phyloP scores from a whole-genome alignment of 2,329 filamentous ascomycete species.

The Alternaria solani region DNA sequence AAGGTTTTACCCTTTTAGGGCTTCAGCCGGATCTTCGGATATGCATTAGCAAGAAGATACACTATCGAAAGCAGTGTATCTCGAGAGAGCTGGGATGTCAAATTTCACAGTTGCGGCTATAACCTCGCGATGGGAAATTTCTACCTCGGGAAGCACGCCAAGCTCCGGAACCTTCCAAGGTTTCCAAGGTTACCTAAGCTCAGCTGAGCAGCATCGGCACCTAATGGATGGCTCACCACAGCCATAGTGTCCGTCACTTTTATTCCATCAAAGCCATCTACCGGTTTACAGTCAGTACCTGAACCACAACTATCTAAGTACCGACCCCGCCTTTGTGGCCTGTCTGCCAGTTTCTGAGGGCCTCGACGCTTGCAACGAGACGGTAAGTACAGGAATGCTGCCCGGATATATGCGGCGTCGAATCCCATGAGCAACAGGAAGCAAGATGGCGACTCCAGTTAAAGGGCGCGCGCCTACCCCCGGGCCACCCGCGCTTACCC shows the following conservation, averaged over 20 bases:
- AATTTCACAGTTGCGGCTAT: neutral
- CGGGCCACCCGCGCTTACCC: neutral
- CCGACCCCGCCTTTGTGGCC: neutral
- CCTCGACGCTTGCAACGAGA: neutral
- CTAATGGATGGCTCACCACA: neutral
- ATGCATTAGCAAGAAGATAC: no score
- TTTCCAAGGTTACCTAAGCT: neutral
- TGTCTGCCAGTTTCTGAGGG: neutral
- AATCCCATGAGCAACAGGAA: neutral
- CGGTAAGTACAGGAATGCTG: neutral
- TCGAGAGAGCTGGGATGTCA: no score
- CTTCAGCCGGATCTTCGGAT: no score
- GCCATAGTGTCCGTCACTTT: neutral
- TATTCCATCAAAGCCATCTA: neutral
- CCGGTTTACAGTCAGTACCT: neutral
- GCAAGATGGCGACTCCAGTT: neutral
- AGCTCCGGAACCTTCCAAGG: neutral
- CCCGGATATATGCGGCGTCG: neutral
- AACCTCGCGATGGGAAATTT: neutral
- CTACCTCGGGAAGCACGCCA: neutral
- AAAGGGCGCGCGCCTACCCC: neutral
- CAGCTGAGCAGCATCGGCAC: neutral
- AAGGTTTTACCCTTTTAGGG: no score
- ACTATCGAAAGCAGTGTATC: no score
- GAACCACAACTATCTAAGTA: neutral